These are phyloP conservation scores for Solanum megistacrolobum DNA, from an alignment of 257 asterid genomes.

Conservation along the genomic window DNA sequence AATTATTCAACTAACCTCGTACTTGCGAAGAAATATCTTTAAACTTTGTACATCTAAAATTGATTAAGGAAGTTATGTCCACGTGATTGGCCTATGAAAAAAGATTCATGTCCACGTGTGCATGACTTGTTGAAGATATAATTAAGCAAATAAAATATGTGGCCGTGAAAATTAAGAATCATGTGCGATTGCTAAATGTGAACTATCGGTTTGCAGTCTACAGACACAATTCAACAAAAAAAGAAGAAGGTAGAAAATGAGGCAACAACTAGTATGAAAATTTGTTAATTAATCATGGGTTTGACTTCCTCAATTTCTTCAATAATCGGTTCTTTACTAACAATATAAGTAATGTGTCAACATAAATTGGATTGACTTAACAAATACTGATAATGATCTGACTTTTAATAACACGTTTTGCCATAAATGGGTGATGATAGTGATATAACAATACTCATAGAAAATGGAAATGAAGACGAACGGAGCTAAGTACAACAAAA, in stretches of 20 bases:
- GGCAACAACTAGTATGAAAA: slow-evolving; percentile 29
- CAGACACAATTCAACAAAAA: neutral
- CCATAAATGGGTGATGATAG: neutral
- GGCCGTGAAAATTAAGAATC: neutral
- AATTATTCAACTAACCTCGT: neutral
- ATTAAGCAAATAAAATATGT: neutral
- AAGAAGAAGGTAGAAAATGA: neutral
- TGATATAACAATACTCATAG: neutral
- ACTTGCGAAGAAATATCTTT: neutral
- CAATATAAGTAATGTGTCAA: neutral
- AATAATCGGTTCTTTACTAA: neutral
- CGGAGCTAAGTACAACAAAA: neutral
- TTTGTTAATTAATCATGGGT: slow-evolving; percentile 9
- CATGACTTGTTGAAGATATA: neutral
- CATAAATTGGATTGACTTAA: slow-evolving; percentile 20
- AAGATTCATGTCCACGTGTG: neutral
- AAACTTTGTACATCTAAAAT: neutral
- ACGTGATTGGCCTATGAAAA: neutral
- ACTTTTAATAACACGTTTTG: neutral
- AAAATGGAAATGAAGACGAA: neutral
- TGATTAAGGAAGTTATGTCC: neutral
- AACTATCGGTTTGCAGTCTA: neutral
- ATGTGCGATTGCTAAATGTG: neutral
- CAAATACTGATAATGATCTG: neutral
- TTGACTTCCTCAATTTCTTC: neutral